Conservation (phyloP, 169 alveolate genomes). For the Plasmodium malariae region DNA sequence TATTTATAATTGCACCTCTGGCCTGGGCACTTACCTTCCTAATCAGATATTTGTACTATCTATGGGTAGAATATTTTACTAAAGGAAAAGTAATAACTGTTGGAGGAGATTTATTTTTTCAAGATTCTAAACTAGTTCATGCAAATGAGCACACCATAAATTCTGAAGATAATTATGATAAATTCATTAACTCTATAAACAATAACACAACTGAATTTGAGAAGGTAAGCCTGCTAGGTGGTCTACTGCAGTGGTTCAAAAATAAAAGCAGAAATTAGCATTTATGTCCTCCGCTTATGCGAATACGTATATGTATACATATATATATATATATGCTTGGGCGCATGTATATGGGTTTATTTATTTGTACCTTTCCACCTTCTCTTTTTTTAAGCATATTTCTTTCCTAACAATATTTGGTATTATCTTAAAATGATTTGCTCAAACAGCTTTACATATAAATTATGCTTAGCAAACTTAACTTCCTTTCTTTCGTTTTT, state of each 20-base stretch:
- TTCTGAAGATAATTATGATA: constrained; percentile 4
- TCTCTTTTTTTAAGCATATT: constrained; percentile 16
- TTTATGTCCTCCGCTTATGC: background rate
- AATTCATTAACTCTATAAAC: constrained; percentile 17
- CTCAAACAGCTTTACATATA: no score
- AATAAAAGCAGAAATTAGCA: constrained; percentile 61
- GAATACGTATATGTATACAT: background rate
- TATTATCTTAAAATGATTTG: no score
- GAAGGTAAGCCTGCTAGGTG: constrained; percentile 63
- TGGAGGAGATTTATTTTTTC: constrained; percentile 67
- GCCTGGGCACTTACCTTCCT: constrained; percentile 68
- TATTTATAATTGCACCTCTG: constrained; percentile 64
- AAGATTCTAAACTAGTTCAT: constrained; percentile 52
- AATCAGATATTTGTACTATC: constrained; percentile 32
- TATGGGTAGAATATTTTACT: constrained; percentile 74
- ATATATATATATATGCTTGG: background rate
- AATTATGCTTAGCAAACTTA: no score
- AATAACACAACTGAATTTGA: constrained; percentile 29
- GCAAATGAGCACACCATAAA: constrained; percentile 6
- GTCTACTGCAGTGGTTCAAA: constrained; percentile 73
- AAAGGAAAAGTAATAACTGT: constrained; percentile 75
- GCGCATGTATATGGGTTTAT: background rate
- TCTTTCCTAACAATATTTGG: no score
- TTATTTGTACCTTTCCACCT: background rate
- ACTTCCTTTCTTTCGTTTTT: no score